These are phyloP conservation scores for Lecanicillium sp. DNA, from an alignment of 2,329 filamentous ascomycete species.

Conservation along the genomic window DNA sequence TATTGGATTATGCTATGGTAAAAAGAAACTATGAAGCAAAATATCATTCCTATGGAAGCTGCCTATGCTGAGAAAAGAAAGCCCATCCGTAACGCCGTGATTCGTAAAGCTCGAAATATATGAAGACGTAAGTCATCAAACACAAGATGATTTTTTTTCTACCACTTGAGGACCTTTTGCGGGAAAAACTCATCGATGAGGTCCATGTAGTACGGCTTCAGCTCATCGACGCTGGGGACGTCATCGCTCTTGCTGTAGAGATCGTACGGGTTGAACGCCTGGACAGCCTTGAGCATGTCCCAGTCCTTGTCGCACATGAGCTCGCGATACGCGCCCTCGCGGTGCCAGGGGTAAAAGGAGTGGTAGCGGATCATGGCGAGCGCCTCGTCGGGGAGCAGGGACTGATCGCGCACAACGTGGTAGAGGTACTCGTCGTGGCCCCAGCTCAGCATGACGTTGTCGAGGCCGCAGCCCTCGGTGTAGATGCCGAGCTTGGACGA, in stretches of 20 bases:
- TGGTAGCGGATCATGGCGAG: slow-evolving; percentile 93
- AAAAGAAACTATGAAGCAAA: neutral
- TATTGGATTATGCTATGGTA: neutral
- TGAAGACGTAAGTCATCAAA: too few species aligned
- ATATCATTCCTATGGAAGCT: neutral
- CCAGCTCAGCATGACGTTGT: slow-evolving; percentile 87
- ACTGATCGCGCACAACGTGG: slow-evolving; percentile 79
- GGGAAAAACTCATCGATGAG: slow-evolving; percentile 40
- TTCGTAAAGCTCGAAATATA: too few species aligned
- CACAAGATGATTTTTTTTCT: too few species aligned
- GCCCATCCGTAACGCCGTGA: neutral
- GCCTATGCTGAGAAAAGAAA: too few species aligned
- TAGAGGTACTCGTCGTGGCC: slow-evolving; percentile 87
- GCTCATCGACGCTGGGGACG: slow-evolving; percentile 65
- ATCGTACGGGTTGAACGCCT: slow-evolving; percentile 87
- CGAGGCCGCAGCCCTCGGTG: slow-evolving; percentile 68
- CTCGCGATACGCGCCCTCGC: slow-evolving; percentile 69
- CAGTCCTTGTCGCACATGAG: slow-evolving; percentile 81
- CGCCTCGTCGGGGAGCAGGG: slow-evolving; percentile 69
- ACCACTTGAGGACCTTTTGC: slow-evolving; percentile 34
- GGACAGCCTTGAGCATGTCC: slow-evolving; percentile 72
- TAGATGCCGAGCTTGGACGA: slow-evolving; percentile 76
- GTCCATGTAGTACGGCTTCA: slow-evolving; percentile 54
- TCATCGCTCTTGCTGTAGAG: slow-evolving; percentile 88
- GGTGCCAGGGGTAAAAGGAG: slow-evolving; percentile 90